These are phyloP conservation scores for Corynespora cassiicola DNA, from an alignment of 2,329 filamentous ascomycete genomes.

Conservation along the genomic window DNA sequence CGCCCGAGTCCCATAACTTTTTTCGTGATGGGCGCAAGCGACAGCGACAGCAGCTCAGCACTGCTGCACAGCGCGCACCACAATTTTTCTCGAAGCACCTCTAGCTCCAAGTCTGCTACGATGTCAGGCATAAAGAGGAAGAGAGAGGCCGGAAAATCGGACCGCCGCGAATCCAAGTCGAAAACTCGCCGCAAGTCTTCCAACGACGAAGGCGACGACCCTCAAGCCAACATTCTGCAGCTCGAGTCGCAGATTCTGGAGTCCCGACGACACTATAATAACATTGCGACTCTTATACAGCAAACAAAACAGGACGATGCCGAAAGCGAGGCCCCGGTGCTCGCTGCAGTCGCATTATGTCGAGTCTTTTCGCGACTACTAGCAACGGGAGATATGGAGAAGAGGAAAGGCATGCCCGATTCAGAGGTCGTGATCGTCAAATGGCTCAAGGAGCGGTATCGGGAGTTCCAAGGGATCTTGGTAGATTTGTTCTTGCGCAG, in stretches of 20 bases:
- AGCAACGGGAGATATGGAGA: conserved; percentile 72
- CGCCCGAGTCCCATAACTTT: conserved; percentile 27
- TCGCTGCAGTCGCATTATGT: conserved; percentile 82
- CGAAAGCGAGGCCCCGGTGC: conserved; percentile 63
- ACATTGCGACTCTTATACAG: conserved; percentile 76
- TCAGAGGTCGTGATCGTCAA: conserved; percentile 76
- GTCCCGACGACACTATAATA: conserved; percentile 90
- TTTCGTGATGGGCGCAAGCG: too few species aligned
- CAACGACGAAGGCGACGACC: conserved; percentile 48
- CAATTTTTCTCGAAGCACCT: too few species aligned
- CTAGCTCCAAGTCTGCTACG: conserved; percentile 32
- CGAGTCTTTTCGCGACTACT: conserved; percentile 84
- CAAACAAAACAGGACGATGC: conserved; percentile 57
- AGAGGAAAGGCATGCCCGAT: conserved; percentile 70
- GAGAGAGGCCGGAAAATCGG: conserved; percentile 38
- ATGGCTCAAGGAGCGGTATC: conserved; percentile 79
- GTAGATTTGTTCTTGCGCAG: conserved; percentile 63
- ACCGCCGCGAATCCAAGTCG: conserved; percentile 48
- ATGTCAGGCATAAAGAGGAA: conserved; percentile 52
- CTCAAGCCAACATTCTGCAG: conserved; percentile 71
- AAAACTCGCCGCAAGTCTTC: conserved; percentile 40
- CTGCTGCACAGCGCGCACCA: too few species aligned
- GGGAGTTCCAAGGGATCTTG: conserved; percentile 72
- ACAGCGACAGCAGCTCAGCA: too few species aligned
- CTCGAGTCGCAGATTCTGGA: conserved; percentile 84